Percentiles rank a stretch among this genome's conserved stretches.
Evolutionary conservation across 495 filamentous ascomycete genomes (phyloP).

Genomic region (Penicillium goetzii): DNA sequence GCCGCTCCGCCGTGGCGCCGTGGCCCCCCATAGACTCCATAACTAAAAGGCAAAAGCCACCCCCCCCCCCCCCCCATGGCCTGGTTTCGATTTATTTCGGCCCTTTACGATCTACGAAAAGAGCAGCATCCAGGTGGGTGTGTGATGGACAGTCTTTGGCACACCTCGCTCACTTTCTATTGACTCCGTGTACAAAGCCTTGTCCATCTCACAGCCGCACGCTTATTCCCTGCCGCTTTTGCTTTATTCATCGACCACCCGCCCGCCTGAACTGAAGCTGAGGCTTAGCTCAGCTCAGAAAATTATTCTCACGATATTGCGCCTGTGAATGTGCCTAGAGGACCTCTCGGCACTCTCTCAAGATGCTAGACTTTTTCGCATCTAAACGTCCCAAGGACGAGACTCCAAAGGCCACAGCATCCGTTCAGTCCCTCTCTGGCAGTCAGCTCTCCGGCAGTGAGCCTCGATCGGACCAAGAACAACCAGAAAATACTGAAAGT

Average conservation of each 20-base stretch:
- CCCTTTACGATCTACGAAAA: background rate
- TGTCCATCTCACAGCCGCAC: constrained; percentile 15
- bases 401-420: background rate
- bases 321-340: background rate
- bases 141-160: constrained; percentile 17
- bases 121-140: background rate
- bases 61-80: too few relatives aligned
- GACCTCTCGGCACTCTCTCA: background rate
- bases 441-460: constrained; percentile 14
- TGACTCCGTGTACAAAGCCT: constrained; percentile 14
- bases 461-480: background rate
- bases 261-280: background rate
- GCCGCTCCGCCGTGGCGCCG: background rate
- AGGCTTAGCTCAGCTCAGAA: background rate
- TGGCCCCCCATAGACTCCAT: constrained; percentile 4
- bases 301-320: background rate
- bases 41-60: constrained; percentile 9
- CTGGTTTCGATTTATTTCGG: constrained; percentile 2
- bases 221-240: background rate
- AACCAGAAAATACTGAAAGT: background rate
- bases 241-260: background rate
- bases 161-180: background rate
- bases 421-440: constrained; percentile 9
- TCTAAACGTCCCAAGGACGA: background rate
- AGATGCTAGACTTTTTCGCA: constrained; percentile 3